Conservation (phyloP, 2,329 filamentous ascomycete species). For the Colletotrichum caudatum region DNA sequence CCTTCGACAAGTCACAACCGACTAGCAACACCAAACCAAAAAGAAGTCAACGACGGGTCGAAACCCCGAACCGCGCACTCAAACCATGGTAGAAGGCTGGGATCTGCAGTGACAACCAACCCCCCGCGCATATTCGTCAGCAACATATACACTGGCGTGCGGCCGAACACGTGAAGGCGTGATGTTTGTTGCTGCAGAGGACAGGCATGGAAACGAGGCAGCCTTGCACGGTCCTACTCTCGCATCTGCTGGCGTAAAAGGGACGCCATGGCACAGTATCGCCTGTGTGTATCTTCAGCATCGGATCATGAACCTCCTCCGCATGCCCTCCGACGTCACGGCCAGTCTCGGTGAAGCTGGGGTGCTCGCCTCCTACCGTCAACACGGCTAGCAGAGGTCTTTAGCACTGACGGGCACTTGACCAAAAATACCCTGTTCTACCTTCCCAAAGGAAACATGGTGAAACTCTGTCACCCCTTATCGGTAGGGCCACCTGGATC, state of each 20-base stretch:
- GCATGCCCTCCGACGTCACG: conserved; percentile 5
- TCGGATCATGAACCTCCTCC: not conserved
- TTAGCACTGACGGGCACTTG: conserved; percentile 17
- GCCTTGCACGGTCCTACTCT: not conserved
- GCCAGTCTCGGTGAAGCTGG: conserved; percentile 27
- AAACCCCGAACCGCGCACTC: not conserved
- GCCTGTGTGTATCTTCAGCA: not conserved
- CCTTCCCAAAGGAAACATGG: conserved; percentile 37
- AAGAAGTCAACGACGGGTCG: not conserved
- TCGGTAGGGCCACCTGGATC: conserved; percentile 14
- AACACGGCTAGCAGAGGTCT: conserved; percentile 34
- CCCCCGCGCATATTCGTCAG: conserved; percentile 13
- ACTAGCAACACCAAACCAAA: not conserved
- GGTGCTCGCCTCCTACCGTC: not conserved
- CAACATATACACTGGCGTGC: not conserved
- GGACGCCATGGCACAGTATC: not conserved
- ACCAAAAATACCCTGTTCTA: conserved; percentile 29
- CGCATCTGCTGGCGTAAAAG: not conserved
- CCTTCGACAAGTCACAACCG: not conserved
- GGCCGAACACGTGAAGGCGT: not conserved
- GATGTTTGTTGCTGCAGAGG: too few relatives aligned
- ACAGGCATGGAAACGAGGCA: not conserved
- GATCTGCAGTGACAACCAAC: conserved; percentile 18
- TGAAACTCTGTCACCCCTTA: conserved; percentile 29
- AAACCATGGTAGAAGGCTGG: conserved; percentile 1